Base-by-base conservation (phyloP, 2,329 filamentous ascomycete species). In the Laburnicola sp. region DNA sequence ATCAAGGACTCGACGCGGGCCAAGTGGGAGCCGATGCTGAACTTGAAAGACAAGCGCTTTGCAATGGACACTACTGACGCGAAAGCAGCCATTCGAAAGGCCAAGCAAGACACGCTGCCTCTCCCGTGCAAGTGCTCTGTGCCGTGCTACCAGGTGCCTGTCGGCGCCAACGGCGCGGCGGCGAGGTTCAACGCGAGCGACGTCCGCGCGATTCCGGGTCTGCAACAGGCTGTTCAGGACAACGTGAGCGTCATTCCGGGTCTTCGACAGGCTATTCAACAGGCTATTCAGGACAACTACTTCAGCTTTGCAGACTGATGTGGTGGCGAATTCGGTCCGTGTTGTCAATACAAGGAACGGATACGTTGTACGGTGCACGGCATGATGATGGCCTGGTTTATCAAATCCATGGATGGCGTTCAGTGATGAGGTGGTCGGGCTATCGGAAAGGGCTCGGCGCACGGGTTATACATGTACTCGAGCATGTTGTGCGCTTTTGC, bases 1-100 rank as follows among this genome's bases (percentile, higher is more conserved):
- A 42, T 59, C 23, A 59, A 57, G 43, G 45, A 45, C 3, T 54
- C 49, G 2, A 56, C 48, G 1, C 50, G 45, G 7, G 11, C 5
- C 1, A 44, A 53, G 25, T 62, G 58, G 59, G 45, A 54, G n/a
- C 9, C 5, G 5, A 8, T 53, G 7, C 37, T 59, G 21, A 51
- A 54, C 23, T 3, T 22, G 11, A n/a, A 36, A 11, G 31, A 22
- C 31, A n/a, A 16, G 11, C 27, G 10, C 7, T 6, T 38, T 16
- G n/a, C n/a, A 23, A 25, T 7, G 16, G 4, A 32, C 4, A n/a
- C 34, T 28, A 23, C n/a, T 8, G 30, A 6, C 35, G 22, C 16
- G 3, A n/a, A 23, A 7, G 30, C 16, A 21, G 30, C 16, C 1
- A 44, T 39, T 22, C 40, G 34, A 8, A 10, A 21, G 11, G 9